These are phyloP conservation scores for Daedalea quercina DNA, from an alignment of 768 basidiomycete species.

Conservation along the genomic window DNA sequence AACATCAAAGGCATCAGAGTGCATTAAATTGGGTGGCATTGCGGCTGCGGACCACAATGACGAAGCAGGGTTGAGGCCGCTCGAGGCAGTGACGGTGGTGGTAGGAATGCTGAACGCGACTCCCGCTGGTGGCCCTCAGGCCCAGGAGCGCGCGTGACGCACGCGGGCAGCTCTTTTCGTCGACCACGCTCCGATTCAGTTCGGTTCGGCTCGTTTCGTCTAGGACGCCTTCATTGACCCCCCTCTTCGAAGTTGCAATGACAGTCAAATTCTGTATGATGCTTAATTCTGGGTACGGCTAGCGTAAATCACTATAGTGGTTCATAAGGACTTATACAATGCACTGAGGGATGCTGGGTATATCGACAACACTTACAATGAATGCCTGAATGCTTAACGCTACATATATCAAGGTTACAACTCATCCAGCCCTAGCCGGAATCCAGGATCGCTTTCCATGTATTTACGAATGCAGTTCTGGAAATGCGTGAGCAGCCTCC, in stretches of 20 bases:
- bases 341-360: no score
- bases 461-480: neutral
- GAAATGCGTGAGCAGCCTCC: neutral
- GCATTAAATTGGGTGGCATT: conserved; percentile 13
- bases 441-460: neutral
- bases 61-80: neutral
- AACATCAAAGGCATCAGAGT: conserved; percentile 76
- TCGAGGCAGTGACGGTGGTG: neutral
- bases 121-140: neutral
- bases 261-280: no score
- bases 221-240: no score
- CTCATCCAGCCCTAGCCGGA: no score
- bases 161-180: neutral
- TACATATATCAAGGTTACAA: no score
- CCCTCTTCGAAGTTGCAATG: no score
- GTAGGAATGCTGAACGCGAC: neutral
- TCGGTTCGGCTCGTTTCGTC: neutral
- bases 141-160: neutral
- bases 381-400: no score
- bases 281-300: no score
- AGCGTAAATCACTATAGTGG: no score
- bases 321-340: no score
- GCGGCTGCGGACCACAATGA: neutral
- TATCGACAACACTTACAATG: no score
- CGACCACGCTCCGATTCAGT: neutral